Conservation (phyloP, 108 stramenopile genomes). For the Cyclotella cryptica region DNA sequence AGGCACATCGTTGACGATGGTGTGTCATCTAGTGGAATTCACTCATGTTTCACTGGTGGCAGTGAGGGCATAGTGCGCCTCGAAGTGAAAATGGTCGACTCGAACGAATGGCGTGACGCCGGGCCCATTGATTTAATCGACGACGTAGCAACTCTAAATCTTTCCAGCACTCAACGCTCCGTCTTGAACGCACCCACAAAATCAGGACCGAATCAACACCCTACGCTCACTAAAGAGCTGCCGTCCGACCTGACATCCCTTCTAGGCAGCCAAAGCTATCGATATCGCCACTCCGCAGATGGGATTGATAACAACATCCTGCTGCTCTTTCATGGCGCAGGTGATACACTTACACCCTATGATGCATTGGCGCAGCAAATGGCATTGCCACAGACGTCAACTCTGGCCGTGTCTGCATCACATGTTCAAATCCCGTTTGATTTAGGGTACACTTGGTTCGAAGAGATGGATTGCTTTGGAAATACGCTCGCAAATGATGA, state of each 20-base stretch:
- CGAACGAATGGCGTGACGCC: slow-evolving; percentile 31
- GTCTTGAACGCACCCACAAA: no score
- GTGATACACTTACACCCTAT: slow-evolving; percentile 51
- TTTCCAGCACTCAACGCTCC: no score
- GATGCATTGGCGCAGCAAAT: slow-evolving; percentile 45
- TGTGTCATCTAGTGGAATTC: not conserved
- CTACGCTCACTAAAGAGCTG: slow-evolving; percentile 4
- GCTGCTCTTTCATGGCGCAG: slow-evolving; percentile 58
- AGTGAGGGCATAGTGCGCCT: slow-evolving; percentile 11
- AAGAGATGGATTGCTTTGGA: slow-evolving; percentile 65
- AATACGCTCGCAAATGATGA: slow-evolving; percentile 22
- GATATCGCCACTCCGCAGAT: slow-evolving; percentile 37
- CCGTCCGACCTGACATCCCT: not conserved
- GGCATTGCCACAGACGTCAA: slow-evolving; percentile 57
- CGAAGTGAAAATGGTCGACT: slow-evolving; percentile 14
- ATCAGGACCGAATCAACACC: slow-evolving; percentile 4
- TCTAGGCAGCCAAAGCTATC: slow-evolving; percentile 15
- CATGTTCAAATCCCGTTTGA: slow-evolving; percentile 49
- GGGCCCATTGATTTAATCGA: slow-evolving; percentile 35
- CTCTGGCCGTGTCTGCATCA: not conserved
- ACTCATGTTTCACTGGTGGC: not conserved
- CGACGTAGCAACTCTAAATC: no score
- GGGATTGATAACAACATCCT: slow-evolving; percentile 49
- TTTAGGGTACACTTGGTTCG: slow-evolving; percentile 58
- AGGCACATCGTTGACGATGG: not conserved